phyloP scores from a whole-genome alignment of 352 stramenopile genomes.

The Phytophthora melonis region DNA sequence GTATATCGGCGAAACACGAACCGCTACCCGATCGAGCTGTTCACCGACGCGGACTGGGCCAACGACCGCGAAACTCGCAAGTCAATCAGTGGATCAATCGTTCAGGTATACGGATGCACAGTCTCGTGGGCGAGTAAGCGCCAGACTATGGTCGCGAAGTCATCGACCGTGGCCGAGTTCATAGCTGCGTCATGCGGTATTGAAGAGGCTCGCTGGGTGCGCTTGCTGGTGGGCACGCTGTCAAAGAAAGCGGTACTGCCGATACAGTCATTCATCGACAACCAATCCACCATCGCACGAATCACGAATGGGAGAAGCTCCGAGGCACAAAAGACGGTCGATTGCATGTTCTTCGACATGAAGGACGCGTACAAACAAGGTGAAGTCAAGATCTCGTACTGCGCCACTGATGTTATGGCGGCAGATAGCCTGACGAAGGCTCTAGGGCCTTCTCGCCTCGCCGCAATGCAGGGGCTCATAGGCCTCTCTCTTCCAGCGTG shows the following conservation, averaged over 20 bases:
- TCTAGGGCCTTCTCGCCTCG: not conserved
- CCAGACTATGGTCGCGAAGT: not conserved
- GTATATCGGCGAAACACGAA: not conserved
- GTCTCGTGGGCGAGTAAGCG: not conserved
- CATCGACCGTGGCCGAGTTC: slow-evolving; percentile 8
- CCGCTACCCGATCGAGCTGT: not conserved
- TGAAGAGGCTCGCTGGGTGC: not conserved
- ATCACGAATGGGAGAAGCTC: not conserved
- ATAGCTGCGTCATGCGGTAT: not conserved
- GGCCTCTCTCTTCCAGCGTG: not conserved
- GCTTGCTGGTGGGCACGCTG: not conserved
- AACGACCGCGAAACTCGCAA: not conserved
- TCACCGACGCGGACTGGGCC: slow-evolving; percentile 8
- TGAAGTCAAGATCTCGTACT: not conserved
- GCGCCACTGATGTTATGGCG: not conserved
- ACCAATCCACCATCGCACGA: not conserved
- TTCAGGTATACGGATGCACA: not conserved
- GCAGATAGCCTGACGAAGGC: slow-evolving; percentile 2
- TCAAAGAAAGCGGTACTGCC: not conserved
- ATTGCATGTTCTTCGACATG: not conserved
- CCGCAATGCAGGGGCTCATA: not conserved
- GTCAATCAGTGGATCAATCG: not conserved
- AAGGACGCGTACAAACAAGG: not conserved
- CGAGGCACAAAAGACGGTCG: not conserved
- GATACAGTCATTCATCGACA: not conserved